phyloP scores from a whole-genome alignment of 257 asterid genomes.

The Rubia yunnanensis region DNA sequence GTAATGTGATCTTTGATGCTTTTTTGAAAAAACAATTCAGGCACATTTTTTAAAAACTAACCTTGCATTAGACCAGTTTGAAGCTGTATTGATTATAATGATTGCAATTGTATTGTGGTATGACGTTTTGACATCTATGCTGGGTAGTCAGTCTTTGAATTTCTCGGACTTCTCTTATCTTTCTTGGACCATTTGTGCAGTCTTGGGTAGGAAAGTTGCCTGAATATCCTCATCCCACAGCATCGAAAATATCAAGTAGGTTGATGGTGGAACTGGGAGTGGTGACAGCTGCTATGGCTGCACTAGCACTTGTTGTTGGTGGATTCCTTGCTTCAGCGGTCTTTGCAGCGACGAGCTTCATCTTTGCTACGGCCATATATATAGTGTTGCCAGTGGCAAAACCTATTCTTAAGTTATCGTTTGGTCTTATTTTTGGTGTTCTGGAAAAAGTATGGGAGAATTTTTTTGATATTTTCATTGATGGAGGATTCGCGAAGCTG shows the following conservation, averaged over 20 bases:
- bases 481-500: slow-evolving; percentile 64
- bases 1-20: background rate
- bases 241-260: slow-evolving; percentile 90
- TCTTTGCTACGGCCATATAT: slow-evolving; percentile 48
- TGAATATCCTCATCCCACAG: slow-evolving; percentile 77
- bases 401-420: slow-evolving; percentile 63
- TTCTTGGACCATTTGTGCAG: slow-evolving; percentile 37
- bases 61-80: background rate
- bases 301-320: slow-evolving; percentile 72
- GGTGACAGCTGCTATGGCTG: slow-evolving; percentile 68
- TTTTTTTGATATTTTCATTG: slow-evolving; percentile 48
- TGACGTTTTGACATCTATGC: background rate
- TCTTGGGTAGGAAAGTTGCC: slow-evolving; percentile 78
- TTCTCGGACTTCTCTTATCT: slow-evolving; percentile 10
- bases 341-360: slow-evolving; percentile 68
- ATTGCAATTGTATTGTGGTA: background rate
- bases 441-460: slow-evolving; percentile 61
- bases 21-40: background rate
- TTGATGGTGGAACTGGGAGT: slow-evolving; percentile 83
- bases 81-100: background rate
- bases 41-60: background rate
- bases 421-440: slow-evolving; percentile 52
- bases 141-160: background rate
- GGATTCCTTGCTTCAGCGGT: slow-evolving; percentile 90
- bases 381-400: slow-evolving; percentile 75